Base-by-base conservation (phyloP, 768 basidiomycete species). In the Xerocomellus amylosporus region DNA sequence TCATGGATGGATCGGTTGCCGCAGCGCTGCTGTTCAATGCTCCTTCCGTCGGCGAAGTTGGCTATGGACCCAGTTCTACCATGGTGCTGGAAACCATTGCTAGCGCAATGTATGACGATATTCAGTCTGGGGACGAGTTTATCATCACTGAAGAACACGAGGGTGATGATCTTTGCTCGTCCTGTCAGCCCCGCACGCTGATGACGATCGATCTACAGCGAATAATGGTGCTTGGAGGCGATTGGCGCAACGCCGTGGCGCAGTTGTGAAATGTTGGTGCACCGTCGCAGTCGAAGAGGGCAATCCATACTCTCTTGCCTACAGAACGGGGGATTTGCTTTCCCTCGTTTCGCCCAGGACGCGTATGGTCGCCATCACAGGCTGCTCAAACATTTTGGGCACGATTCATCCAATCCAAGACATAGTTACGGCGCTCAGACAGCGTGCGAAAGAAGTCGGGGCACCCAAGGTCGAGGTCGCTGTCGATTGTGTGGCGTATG, bases 71-170 rank as follows among this genome's bases (percentile, higher is more conserved):
- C 24, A 86, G 84, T 61, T 82, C 88, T 10, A 87, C 88, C 0
- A 70, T 84, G 73, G 79, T 87, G 34, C 58, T 87, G 22, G 87
- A 87, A 65, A 89, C 90, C 61, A 75, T 90, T 0, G 77, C 87
- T 0, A 72, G 86, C 5, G 80, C 82, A 0, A 63, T 90, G 51
- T 86, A 87, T 33, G 62, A 58, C 0, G 77, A 77, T 48, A 74
- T 90, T 26, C 64, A 77, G 34, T 55, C 71, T 1, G 86, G 80
- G 4, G 89, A 90, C 54, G 89, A 91, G 68, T 83, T 91, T 52
- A 83, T 93, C 50, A 65, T 90, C n/a, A 87, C 86, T 0, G 81
- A 80, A 2, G 90, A 91, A 64, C 90, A 93, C 58, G 89, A 93
- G 77, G 83, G 87, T 89, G 26, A 73, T 53, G 4, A 12, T 20